Percentiles rank a stretch among this genome's conserved stretches.
These are phyloP conservation scores for Pseudogymnoascus sp. DNA, from an alignment of 2,329 filamentous ascomycete genomes.

Conservation along the genomic window DNA sequence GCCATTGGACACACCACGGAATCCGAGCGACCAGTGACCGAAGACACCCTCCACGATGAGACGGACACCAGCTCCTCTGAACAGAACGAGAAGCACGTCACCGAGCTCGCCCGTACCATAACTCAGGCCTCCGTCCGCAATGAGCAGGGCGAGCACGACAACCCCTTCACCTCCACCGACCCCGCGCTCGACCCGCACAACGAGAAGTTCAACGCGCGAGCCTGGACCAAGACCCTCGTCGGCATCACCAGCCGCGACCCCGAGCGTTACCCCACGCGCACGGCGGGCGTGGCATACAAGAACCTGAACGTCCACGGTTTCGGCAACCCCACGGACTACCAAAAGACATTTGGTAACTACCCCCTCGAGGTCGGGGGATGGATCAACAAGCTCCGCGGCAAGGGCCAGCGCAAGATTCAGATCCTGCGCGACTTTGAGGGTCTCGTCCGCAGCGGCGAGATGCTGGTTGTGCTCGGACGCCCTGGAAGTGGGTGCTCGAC, in stretches of 20 bases:
- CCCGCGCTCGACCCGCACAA: constrained; percentile 48
- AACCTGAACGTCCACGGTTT: constrained; percentile 63
- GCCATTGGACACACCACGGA: neutral
- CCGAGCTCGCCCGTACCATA: constrained; percentile 21
- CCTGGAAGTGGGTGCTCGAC: constrained; percentile 58
- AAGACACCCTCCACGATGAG: neutral
- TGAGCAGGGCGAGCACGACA: constrained; percentile 29
- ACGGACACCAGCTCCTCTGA: constrained; percentile 2
- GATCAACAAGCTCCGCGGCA: constrained; percentile 44
- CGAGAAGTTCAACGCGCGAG: constrained; percentile 44
- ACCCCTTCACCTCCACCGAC: constrained; percentile 43
- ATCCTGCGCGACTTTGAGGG: constrained; percentile 61
- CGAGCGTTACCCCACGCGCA: constrained; percentile 48
- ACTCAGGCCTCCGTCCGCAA: constrained; percentile 23
- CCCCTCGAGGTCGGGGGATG: constrained; percentile 43
- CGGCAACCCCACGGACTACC: constrained; percentile 62
- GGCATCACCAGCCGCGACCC: constrained; percentile 37
- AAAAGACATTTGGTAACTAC: constrained; percentile 57
- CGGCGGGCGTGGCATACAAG: constrained; percentile 58
- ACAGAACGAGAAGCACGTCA: constrained; percentile 15
- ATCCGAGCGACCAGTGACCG: neutral
- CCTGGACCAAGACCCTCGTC: constrained; percentile 55
- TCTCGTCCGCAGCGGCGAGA: constrained; percentile 54
- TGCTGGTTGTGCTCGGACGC: constrained; percentile 60
- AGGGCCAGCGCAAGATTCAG: constrained; percentile 39